These are phyloP conservation scores for Leishmania major DNA, from an alignment of 208 protist species.

Conservation along the genomic window DNA sequence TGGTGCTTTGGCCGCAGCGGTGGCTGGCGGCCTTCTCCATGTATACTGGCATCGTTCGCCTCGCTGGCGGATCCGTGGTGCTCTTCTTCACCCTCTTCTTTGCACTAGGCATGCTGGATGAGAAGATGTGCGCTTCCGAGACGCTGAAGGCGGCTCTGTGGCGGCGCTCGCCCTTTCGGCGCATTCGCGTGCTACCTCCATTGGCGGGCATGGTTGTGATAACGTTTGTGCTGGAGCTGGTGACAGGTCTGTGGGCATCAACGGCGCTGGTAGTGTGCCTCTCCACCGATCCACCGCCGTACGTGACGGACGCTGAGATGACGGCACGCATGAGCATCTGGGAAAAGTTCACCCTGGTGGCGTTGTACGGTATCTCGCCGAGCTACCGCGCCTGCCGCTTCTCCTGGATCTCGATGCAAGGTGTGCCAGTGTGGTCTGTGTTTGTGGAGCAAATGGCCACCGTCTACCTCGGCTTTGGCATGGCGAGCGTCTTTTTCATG, in stretches of 20 bases:
- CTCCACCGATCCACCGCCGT: conserved; percentile 32
- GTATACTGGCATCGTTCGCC: conserved; percentile 51
- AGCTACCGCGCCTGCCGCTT: conserved; percentile 60
- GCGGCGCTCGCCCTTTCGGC: conserved; percentile 21
- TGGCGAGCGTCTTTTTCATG: conserved; percentile 35
- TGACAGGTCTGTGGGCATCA: conserved; percentile 33
- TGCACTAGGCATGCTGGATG: conserved; percentile 24
- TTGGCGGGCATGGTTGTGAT: conserved; percentile 31
- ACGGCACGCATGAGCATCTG: conserved; percentile 57
- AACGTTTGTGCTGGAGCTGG: conserved; percentile 42
- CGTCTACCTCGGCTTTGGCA: conserved; percentile 46
- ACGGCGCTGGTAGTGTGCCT: conserved; percentile 53
- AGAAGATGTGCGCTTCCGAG: conserved; percentile 21
- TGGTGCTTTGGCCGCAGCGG: conserved; percentile 53
- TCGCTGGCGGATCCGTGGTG: conserved; percentile 43
- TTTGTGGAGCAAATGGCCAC: conserved; percentile 56
- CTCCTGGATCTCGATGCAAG: conserved; percentile 72
- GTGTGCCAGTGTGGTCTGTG: conserved; percentile 45
- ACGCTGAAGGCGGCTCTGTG: conserved; percentile 13
- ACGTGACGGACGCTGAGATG: conserved; percentile 45
- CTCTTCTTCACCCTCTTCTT: conserved; percentile 53
- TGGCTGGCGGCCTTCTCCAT: conserved; percentile 66
- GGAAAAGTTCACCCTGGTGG: conserved; percentile 59
- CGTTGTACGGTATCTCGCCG: conserved; percentile 56
- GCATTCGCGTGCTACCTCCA: conserved; percentile 23